Evolutionary conservation across 331 rosid species (phyloP), one percentile per base, ranked within the genome.

Genomic region (Malus hybrid): DNA sequence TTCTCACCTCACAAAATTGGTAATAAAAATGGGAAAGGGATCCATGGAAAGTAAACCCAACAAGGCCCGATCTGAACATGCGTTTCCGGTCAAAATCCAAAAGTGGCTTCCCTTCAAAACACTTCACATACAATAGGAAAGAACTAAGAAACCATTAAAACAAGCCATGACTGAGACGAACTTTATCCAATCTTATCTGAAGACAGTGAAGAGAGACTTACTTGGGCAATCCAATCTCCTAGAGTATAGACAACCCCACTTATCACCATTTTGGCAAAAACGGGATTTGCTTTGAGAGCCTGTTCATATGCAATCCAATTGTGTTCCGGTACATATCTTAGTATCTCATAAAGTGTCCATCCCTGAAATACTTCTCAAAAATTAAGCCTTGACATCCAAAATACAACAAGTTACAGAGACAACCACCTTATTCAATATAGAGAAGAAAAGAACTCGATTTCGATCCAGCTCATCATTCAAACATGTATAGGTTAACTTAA

Each of bases 171-270:
- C 19, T 56, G 52, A 63, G 74, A 69, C 67, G 44, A 24, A 63
- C n/a, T 28, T 76, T 73, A 57, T 56, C 60, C 20, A 73, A 71
- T 61, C 31, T 14, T 28, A 42, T 44, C 70, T 9, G 46, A 39
- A 39, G 46, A 9, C 46, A 3, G 46, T 20, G 24, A 65, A 69
- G 2, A 42, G 46, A 33, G 31, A 63, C 88, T 67, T 76, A 94
- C 96, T 87, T 94, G 97, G 31, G 99, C 96, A 76, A 94, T 88
- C 97, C 99, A 91, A 79, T 94, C 99, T 80, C 99, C 97, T 27
- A 90, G 73, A 71, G 96, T 88, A 78, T 94, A 94, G 16, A 94
- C 96, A 69, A 86, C 69, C 52, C 99, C 99, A 74, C 97, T 94
- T 67, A 92, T 94, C 29, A 80, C 85, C 97, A 94, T 94, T 88